Conservation (phyloP, 2,329 filamentous ascomycete species). For the Talaromyces sp. region DNA sequence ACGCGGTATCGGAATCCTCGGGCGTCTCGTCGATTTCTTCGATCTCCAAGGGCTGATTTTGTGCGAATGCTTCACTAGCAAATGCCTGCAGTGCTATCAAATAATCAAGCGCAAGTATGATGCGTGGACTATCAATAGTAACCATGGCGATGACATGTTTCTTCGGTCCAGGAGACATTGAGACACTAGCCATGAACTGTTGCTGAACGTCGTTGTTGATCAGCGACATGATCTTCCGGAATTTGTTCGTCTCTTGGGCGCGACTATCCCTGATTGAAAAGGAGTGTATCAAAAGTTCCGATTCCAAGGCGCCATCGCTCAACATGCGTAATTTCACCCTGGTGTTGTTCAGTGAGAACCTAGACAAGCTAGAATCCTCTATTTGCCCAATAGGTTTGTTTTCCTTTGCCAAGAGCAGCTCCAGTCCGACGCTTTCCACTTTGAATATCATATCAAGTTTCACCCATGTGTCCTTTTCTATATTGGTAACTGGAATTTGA, state of each 20-base stretch:
- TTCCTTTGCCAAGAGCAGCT: conserved; percentile 74
- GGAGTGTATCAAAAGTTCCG: conserved; percentile 86
- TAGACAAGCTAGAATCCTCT: conserved; percentile 77
- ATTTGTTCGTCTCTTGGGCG: conserved; percentile 87
- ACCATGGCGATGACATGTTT: conserved; percentile 83
- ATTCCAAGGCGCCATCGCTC: conserved; percentile 85
- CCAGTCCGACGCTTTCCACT: conserved; percentile 80
- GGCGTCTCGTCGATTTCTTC: conserved; percentile 34
- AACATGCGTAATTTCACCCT: conserved; percentile 89
- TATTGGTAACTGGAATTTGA: conserved; percentile 67
- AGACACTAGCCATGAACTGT: conserved; percentile 96
- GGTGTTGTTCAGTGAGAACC: conserved; percentile 91
- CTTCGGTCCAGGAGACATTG: conserved; percentile 81
- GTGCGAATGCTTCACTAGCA: conserved; percentile 63
- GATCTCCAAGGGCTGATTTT: conserved; percentile 46
- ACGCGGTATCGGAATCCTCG: conserved; percentile 37
- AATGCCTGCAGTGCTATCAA: conserved; percentile 86
- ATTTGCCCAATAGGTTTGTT: conserved; percentile 74
- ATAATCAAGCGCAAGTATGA: conserved; percentile 96
- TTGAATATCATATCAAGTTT: conserved; percentile 91
- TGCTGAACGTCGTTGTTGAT: conserved; percentile 89
- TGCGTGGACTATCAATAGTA: conserved; percentile 87
- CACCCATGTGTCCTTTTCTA: conserved; percentile 73
- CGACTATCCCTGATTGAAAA: conserved; percentile 94
- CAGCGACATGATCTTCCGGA: conserved; percentile 95